Percentiles rank a stretch among this genome's conserved stretches.
phyloP scores from a whole-genome alignment of 352 stramenopile species.

The Globisporangium splendens region DNA sequence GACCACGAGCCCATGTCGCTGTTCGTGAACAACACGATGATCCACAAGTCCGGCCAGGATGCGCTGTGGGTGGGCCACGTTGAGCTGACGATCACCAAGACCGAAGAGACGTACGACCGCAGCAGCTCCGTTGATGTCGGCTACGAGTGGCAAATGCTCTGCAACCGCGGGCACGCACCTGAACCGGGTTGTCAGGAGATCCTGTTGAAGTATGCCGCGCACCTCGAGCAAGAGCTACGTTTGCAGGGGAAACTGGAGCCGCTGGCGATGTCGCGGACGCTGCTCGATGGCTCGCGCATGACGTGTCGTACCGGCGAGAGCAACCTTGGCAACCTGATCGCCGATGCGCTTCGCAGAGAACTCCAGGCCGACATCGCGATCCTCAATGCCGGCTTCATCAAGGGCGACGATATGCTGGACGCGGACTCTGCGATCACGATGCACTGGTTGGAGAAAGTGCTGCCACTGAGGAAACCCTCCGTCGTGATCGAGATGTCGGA shows the following conservation, averaged over 20 bases:
- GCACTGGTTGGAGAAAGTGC: constrained; percentile 59
- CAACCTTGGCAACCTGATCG: constrained; percentile 74
- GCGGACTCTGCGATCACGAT: constrained; percentile 48
- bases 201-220: constrained; percentile 35
- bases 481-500: constrained; percentile 55
- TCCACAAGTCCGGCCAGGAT: constrained; percentile 87
- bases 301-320: constrained; percentile 62
- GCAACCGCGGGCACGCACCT: constrained; percentile 48
- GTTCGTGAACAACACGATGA: constrained; percentile 49
- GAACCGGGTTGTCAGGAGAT: constrained; percentile 42
- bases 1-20: constrained; percentile 81
- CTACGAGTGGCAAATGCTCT: constrained; percentile 73
- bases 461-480: constrained; percentile 57
- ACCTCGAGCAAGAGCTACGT: constrained; percentile 49
- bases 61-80: constrained; percentile 73
- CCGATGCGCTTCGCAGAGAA: constrained; percentile 61
- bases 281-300: constrained; percentile 63
- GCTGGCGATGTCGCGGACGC: constrained; percentile 24
- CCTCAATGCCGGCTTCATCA: constrained; percentile 81
- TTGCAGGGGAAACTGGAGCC: constrained; percentile 37
- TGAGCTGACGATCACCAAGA: constrained; percentile 46
- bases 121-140: constrained; percentile 12
- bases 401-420: constrained; percentile 59
- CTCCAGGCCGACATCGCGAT: constrained; percentile 55
- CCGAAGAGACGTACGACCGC: neutral